phyloP scores from a whole-genome alignment of 2,329 filamentous ascomycete species.

The Colletotrichum tofieldiae region DNA sequence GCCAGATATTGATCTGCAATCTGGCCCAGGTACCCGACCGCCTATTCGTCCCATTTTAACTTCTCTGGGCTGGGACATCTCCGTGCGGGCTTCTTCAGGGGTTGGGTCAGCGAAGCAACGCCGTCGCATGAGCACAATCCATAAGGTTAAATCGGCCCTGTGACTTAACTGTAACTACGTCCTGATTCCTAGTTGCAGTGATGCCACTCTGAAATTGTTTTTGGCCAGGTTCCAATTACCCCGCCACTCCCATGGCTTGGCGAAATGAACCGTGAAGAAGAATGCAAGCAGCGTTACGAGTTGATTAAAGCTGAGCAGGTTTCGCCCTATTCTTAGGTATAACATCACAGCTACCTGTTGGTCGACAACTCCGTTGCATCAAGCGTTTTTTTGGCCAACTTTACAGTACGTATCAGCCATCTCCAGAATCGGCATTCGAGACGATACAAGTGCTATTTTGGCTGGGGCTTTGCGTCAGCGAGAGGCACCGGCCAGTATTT shows the following conservation, averaged over 20 bases:
- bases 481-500: not conserved
- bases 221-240: conserved; percentile 24
- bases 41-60: not conserved
- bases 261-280: conserved; percentile 18
- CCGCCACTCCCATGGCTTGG: conserved; percentile 18
- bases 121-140: conserved; percentile 20
- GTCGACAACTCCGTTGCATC: not conserved
- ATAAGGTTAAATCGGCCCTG: conserved; percentile 41
- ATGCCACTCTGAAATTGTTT: conserved; percentile 28
- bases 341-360: not conserved
- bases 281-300: conserved; percentile 20
- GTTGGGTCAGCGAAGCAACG: not conserved
- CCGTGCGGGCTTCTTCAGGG: not conserved
- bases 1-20: conserved; percentile 37
- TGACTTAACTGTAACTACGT: conserved; percentile 8
- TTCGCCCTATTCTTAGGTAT: not conserved
- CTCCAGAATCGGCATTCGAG: not conserved
- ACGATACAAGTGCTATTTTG: not conserved
- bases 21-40: conserved; percentile 17
- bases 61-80: not conserved
- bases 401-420: no score
- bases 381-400: not conserved
- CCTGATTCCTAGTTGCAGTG: not conserved
- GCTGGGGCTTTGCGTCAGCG: not conserved
- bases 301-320: conserved; percentile 54